Evolutionary conservation across 805 yeast species (phyloP), one percentile per base, ranked within the genome.

Genomic region (Metschnikowia cubensis): DNA sequence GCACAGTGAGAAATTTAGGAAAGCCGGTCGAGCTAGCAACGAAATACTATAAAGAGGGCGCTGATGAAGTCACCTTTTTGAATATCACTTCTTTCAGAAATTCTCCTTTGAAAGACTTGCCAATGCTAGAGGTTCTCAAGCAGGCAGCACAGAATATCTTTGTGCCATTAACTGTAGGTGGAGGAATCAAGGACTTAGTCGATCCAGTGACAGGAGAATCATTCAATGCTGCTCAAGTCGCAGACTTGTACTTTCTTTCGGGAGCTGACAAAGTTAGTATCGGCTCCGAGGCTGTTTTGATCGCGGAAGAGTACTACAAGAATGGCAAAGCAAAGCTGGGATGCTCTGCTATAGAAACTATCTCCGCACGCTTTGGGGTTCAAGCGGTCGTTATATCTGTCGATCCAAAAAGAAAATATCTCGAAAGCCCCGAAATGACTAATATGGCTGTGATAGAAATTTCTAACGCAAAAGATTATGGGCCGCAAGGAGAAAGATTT

Each of bases 251-350:
- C 65, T 94, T 94, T 77, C 79, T 89, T 53, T 88, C 98, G 0
- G 99, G 99, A 54, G 99, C 99, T 14, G 99, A 94, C 69, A 94
- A 94, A 65, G 96, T 94, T 5, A 88, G 96, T 42, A 94, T 94
- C 63, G 99, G 99, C n/a, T 81, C 96, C 7, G 99, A 94, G 70
- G 96, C 99, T 0, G 99, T 94, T 1, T 67, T 70, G 45, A 96
- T 96, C 32, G 98, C 98, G 3, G 96, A 90, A 64, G 73, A 81
- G 35, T 94, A 74, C 67, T 87, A 86, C 67, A 78, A 74, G 0
- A 73, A 74, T 43, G 85, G 84, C 38, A 68, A 71, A 22, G 67
- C 63, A 33, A 82, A 85, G 42, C 77, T 80, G 41, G 99, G 99
- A 0, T 76, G 71, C 2, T 77, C 96, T 0, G 96, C 99, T 21